Percentiles rank a stretch among this genome's conserved stretches.
Evolutionary conservation across 2,329 filamentous ascomycete species (phyloP).

Genomic region (Pseudovirgaria hyperparasitica): DNA sequence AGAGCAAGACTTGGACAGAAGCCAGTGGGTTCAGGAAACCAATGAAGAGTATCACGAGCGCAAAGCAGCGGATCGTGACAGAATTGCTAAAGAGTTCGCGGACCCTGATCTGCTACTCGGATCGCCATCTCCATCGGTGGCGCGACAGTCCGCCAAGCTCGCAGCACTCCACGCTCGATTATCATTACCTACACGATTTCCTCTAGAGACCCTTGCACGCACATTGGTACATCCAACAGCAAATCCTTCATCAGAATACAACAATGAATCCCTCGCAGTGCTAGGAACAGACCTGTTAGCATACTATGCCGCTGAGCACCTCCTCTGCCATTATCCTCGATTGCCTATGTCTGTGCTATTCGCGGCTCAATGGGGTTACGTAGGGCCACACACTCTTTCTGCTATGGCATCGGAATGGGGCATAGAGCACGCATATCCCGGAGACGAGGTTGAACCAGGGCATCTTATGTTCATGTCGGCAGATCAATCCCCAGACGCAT

Average conservation of each 20-base stretch:
- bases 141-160: constrained; percentile 70
- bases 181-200: constrained; percentile 66
- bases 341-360: constrained; percentile 81
- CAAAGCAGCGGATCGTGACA: no score
- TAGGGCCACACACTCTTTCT: constrained; percentile 61
- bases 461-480: constrained; percentile 73
- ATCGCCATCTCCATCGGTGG: constrained; percentile 57
- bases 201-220: constrained; percentile 73
- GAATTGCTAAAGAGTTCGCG: no score
- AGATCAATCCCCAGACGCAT: no score
- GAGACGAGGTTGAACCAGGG: constrained; percentile 82
- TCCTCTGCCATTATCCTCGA: constrained; percentile 81
- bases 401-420: constrained; percentile 78
- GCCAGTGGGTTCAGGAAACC: no score
- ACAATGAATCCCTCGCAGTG: constrained; percentile 73
- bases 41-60: no score
- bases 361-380: constrained; percentile 72
- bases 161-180: constrained; percentile 85
- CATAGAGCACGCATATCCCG: constrained; percentile 71
- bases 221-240: constrained; percentile 78
- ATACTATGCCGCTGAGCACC: constrained; percentile 79
- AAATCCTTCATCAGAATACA: constrained; percentile 67
- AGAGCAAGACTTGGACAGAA: no score
- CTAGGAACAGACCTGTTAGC: constrained; percentile 73
- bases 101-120: no score